phyloP scores from a whole-genome alignment of 148 eudicot species.

The Rhododendron griersonianum region DNA sequence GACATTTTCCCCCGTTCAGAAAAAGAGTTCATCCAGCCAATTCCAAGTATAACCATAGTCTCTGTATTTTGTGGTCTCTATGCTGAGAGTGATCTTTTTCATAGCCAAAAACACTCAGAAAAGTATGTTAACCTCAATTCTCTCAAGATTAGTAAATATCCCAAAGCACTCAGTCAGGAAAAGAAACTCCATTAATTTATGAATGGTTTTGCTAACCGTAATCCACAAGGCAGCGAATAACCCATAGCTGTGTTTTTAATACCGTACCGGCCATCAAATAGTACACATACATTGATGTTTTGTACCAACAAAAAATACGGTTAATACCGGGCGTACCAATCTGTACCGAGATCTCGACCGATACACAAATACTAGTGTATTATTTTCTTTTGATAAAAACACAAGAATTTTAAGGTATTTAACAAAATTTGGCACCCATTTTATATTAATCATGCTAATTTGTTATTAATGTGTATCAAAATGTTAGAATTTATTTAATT shows the following conservation, averaged over 20 bases:
- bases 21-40: neutral
- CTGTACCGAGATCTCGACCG: too few relatives aligned
- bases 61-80: neutral
- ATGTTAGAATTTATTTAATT: too few relatives aligned
- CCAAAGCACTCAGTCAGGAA: neutral
- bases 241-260: too few relatives aligned
- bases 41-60: neutral
- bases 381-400: neutral
- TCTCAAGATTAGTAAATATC: neutral
- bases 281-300: neutral
- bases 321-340: too few relatives aligned
- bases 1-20: neutral
- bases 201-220: too few relatives aligned
- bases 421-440: too few relatives aligned
- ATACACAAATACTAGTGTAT: neutral
- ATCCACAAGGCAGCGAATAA: too few relatives aligned
- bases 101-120: neutral
- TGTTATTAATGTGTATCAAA: too few relatives aligned
- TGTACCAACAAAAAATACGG: neutral
- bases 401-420: neutral
- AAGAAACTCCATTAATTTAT: too few relatives aligned
- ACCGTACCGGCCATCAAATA: too few relatives aligned
- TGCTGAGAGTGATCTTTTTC: too few relatives aligned
- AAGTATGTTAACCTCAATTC: neutral
- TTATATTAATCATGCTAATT: too few relatives aligned